Percentiles rank a stretch among this genome's conserved stretches.
phyloP scores from a whole-genome alignment of 1,139 yeast genomes.

The Nadsonia starkeyi-henricii region DNA sequence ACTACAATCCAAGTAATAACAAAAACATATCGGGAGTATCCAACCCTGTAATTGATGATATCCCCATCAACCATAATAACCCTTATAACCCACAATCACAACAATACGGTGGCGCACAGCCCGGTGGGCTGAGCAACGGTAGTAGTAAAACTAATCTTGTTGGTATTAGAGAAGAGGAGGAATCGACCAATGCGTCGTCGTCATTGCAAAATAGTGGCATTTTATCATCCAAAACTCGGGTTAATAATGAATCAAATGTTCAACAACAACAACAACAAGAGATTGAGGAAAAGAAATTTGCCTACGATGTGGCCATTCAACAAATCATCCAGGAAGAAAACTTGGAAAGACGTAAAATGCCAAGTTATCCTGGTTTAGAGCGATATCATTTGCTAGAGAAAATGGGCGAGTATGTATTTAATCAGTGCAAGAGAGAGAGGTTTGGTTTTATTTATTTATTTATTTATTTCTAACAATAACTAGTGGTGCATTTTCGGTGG shows the following conservation, averaged over 20 bases:
- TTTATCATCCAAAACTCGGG: no score
- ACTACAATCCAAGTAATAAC: no score
- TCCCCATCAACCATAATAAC: no score
- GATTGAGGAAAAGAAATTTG: constrained; percentile 19
- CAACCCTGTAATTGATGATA: no score
- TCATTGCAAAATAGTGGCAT: constrained; percentile 24
- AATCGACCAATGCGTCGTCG: constrained; percentile 7
- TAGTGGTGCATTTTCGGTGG: constrained; percentile 77
- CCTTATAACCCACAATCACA: constrained; percentile 5
- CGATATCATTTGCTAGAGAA: constrained; percentile 32
- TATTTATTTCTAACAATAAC: background rate
- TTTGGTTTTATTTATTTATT: background rate
- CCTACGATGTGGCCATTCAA: constrained; percentile 40
- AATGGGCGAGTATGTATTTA: constrained; percentile 28
- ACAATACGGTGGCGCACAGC: constrained; percentile 6
- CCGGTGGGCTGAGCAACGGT: no score
- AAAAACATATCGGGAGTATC: no score
- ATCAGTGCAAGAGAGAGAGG: background rate
- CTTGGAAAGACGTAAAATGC: constrained; percentile 25
- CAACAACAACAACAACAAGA: constrained; percentile 9
- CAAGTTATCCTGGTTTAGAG: constrained; percentile 37
- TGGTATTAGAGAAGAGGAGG: constrained; percentile 4
- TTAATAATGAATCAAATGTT: no score
- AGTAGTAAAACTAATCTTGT: no score
- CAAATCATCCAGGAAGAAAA: constrained; percentile 54